Base-by-base conservation (phyloP, 805 yeast species). In the Saturnispora halmiae region DNA sequence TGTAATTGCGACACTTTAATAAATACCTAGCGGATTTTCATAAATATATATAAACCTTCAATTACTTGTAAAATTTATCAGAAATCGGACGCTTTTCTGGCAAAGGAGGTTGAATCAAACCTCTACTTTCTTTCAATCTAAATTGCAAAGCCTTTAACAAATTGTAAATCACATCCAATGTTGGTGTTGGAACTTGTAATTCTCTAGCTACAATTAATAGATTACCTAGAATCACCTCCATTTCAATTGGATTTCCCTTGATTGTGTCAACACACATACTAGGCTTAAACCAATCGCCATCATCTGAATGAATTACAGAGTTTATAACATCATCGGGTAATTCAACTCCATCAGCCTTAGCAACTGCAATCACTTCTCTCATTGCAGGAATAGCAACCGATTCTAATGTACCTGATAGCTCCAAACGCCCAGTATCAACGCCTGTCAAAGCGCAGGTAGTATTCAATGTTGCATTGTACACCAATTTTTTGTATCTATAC, bases 171-270 rank as follows among this genome's bases (percentile, higher is more conserved):
- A 75, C 56, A 2, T 66, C 56, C 42, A 86, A 67, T 3, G 67
- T 63, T 1, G 95, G 95, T 0, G 86, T 69, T 20, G 56, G 51
- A 8, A 77, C 70, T 0, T 67, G 62, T 42, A 65, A 53, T 46
- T 67, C 67, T 31, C 61, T 59, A 8, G 80, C 82, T 31, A 72
- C 64, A 14, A 57, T 57, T 38, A 81, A 51, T 0, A 81, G 66
- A 51, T 79, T 82, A 4, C 90, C 88, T 38, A 82, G 61, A 45
- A 84, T 79, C 18, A 73, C 80, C 51, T 82, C 87, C 22, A 77
- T 58, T 57, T 84, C 94, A 48, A 82, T 71, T 36, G 77, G 76
- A 52, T 81, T 78, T 20, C 77, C 75, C 47, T 79, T 77, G 38
- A 72, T 62, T 16, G 70, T 69, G 53, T 82, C 92, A 9, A 79